These are phyloP conservation scores for Aquilaria yunnanensis DNA, from an alignment of 345 rosid genomes.

Conservation along the genomic window DNA sequence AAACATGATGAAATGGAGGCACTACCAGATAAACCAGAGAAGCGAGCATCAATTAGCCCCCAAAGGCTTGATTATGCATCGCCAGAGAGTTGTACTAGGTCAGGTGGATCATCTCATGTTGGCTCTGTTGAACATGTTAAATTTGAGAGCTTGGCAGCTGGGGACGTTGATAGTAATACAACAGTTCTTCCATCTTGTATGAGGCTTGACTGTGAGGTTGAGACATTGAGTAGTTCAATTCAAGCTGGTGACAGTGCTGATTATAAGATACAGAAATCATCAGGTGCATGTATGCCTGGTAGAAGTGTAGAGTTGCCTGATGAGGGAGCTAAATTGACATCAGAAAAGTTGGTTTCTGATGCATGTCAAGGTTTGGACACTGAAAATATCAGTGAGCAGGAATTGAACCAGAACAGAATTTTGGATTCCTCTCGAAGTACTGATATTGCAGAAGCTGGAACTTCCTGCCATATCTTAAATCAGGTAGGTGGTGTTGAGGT, in stretches of 20 bases:
- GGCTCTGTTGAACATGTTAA: constrained; percentile 22
- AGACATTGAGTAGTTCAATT: constrained; percentile 10
- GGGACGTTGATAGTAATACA: constrained; percentile 16
- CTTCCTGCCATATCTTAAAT: constrained; percentile 16
- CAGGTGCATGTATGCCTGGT: constrained; percentile 20
- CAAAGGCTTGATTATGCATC: constrained; percentile 34
- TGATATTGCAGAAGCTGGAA: constrained; percentile 20
- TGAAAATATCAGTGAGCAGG: constrained; percentile 16
- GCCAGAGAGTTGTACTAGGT: constrained; percentile 34
- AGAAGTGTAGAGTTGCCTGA: constrained; percentile 28
- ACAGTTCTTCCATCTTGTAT: constrained; percentile 18
- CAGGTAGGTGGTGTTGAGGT: constrained; percentile 27
- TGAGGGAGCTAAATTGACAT: constrained; percentile 16
- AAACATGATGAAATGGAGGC: constrained; percentile 32
- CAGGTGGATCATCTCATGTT: constrained; percentile 33
- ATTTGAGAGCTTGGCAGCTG: constrained; percentile 17
- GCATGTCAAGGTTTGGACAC: constrained; percentile 28
- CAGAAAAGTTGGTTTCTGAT: constrained; percentile 15
- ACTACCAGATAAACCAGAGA: constrained; percentile 38
- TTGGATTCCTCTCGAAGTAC: constrained; percentile 23
- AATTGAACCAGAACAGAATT: constrained; percentile 16
- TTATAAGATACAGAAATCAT: constrained; percentile 18
- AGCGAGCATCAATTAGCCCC: constrained; percentile 44
- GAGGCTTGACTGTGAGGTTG: constrained; percentile 20
- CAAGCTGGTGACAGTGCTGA: constrained; percentile 16